Conservation (phyloP, 257 asterid genomes). For the Ajuga chamaepitys region DNA sequence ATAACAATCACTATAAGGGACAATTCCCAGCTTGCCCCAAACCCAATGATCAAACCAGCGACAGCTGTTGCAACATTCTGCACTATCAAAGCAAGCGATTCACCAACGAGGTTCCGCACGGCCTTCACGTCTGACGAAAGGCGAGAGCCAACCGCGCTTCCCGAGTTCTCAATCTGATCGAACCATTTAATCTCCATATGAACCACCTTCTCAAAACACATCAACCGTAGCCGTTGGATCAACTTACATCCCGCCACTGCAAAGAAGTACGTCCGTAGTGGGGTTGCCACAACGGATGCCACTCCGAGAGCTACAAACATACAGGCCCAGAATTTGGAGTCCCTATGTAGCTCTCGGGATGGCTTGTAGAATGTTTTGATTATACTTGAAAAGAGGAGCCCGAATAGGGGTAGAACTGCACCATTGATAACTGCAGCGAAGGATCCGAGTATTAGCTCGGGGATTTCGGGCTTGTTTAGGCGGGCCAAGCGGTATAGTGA, state of each 20-base stretch:
- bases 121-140: constrained; percentile 45
- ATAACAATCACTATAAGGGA: constrained; percentile 32
- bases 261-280: constrained; percentile 45
- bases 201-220: constrained; percentile 58
- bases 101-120: constrained; percentile 52
- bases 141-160: constrained; percentile 25
- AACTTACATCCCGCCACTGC: constrained; percentile 54
- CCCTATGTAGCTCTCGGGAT: constrained; percentile 30
- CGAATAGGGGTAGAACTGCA: constrained; percentile 39
- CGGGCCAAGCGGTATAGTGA: constrained; percentile 39
- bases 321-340: constrained; percentile 49
- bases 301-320: constrained; percentile 42
- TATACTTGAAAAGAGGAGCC: constrained; percentile 35
- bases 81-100: constrained; percentile 44
- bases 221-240: constrained; percentile 40
- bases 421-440: constrained; percentile 49
- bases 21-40: constrained; percentile 49
- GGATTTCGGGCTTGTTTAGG: constrained; percentile 41
- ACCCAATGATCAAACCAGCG: constrained; percentile 43
- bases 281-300: constrained; percentile 34
- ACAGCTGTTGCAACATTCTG: constrained; percentile 45
- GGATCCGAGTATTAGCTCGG: constrained; percentile 36
- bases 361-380: constrained; percentile 44
- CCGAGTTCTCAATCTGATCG: constrained; percentile 41
- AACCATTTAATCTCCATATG: constrained; percentile 69